Percentiles rank a stretch among this genome's conserved stretches.
These are phyloP conservation scores for Russula vinacea DNA, from an alignment of 768 basidiomycete genomes.

Conservation along the genomic window DNA sequence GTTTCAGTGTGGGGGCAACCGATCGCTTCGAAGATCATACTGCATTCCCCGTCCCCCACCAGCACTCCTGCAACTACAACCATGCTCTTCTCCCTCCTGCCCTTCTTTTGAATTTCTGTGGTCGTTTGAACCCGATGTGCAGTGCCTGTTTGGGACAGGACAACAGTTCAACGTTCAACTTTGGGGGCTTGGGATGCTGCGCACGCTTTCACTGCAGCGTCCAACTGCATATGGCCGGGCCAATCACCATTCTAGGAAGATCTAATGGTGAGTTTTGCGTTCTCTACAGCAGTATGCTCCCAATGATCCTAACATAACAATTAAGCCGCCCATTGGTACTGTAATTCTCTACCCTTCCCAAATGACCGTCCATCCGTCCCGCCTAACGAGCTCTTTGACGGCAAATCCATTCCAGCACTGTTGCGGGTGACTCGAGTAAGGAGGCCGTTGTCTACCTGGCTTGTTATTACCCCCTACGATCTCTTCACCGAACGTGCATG, in stretches of 20 bases:
- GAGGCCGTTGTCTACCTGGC: background rate
- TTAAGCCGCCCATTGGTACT: too few relatives aligned
- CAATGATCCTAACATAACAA: background rate
- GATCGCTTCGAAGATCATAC: too few relatives aligned
- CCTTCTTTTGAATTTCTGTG: background rate
- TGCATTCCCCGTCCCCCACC: too few relatives aligned
- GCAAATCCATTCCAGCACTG: background rate
- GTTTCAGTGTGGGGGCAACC: too few relatives aligned
- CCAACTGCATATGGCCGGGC: background rate
- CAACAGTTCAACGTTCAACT: background rate
- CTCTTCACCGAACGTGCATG: too few relatives aligned
- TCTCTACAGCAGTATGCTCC: background rate
- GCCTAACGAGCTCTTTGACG: background rate
- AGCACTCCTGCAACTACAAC: background rate
- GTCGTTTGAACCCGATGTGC: background rate
- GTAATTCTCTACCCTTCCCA: background rate
- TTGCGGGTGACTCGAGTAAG: too few relatives aligned
- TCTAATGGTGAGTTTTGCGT: background rate
- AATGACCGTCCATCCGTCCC: background rate
- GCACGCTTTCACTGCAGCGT: background rate
- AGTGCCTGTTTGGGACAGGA: background rate
- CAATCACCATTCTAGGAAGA: background rate
- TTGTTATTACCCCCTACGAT: too few relatives aligned
- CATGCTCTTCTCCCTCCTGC: background rate
- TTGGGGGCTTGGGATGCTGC: background rate